Base-by-base conservation (phyloP, 2,329 filamentous ascomycete genomes). In the Epichloe gansuensis region DNA sequence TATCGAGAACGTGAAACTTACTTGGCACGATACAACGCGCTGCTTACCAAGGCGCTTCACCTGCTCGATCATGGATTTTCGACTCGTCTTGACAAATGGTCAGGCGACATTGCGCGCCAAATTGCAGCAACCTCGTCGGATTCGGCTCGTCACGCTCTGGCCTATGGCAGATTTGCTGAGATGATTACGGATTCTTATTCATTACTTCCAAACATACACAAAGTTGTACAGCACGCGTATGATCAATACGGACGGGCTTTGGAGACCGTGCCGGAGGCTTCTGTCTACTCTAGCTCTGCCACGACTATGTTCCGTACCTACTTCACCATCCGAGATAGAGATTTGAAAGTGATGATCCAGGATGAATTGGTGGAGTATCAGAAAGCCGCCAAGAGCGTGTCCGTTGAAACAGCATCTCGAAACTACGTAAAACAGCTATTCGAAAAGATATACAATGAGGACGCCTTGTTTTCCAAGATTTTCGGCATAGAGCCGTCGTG, bases 1-100 rank as follows among this genome's bases (percentile, higher is more conserved):
- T 95, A 96, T 65, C 86, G 88, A 57, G 91, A 97, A 67, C 85
- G 91, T 3, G 85, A 90, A 56, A 82, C 86, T 2, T 97, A 96
- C 66, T 80, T 91, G 44, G 89, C 91, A 6, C 82, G 90, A 55
- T 97, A 97, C 66, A 82, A 88, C 55, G 77, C 93, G 0, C 76
- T 96, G 12, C 77, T 97, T 13, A 81, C 80, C 31, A 82, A 82
- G 59, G 77, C 81, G 0, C 70, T 85, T 9, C 80, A 83, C 60
- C 68, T 84, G 12, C 71, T 84, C 5, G 80, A 82, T 56, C 75
- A 80, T 28, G 78, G 74, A 28, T 79, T 80, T 62, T 76, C 70
- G 8, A 71, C 66, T 28, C 74, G 73, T 9, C 65, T 80, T 25
- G 76, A 81, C 51, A 75, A 71, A 52, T 71, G 78, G 4, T 78